phyloP scores from a whole-genome alignment of 2,329 filamentous ascomycete genomes.

The Fusarium coffeatum region DNA sequence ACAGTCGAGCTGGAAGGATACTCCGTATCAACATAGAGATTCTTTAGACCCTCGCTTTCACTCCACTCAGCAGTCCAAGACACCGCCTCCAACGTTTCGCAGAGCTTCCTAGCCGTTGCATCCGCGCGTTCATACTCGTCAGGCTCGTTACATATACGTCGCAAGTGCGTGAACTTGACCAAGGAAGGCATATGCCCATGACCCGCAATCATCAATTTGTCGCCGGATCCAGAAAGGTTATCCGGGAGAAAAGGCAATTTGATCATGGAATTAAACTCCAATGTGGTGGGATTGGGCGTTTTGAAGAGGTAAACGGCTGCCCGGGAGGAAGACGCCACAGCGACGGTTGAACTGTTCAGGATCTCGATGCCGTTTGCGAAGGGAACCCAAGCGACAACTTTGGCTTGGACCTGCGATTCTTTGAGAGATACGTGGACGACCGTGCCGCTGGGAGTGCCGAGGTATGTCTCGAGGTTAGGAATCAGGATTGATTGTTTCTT shows the following conservation, averaged over 20 bases:
- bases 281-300: background rate
- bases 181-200: conserved; percentile 54
- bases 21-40: conserved; percentile 50
- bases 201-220: conserved; percentile 54
- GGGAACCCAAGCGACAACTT: conserved; percentile 50
- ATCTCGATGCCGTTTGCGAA: conserved; percentile 58
- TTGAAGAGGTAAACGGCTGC: conserved; percentile 28
- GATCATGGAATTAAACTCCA: conserved; percentile 12
- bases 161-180: conserved; percentile 47
- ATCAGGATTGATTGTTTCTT: conserved; percentile 43
- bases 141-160: conserved; percentile 52
- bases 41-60: conserved; percentile 47
- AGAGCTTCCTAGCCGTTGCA: background rate
- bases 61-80: conserved; percentile 54
- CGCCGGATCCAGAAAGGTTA: conserved; percentile 51
- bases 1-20: conserved; percentile 53
- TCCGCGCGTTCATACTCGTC: conserved; percentile 42
- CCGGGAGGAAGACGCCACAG: conserved; percentile 51
- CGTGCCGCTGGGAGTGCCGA: conserved; percentile 49
- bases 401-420: conserved; percentile 19
- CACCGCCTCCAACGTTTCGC: conserved; percentile 9
- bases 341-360: conserved; percentile 54
- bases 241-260: conserved; percentile 55
- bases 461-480: conserved; percentile 50
- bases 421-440: conserved; percentile 52